These are phyloP conservation scores for Uronychia binucleata DNA, from an alignment of 73 alveolate genomes.

Conservation along the genomic window DNA sequence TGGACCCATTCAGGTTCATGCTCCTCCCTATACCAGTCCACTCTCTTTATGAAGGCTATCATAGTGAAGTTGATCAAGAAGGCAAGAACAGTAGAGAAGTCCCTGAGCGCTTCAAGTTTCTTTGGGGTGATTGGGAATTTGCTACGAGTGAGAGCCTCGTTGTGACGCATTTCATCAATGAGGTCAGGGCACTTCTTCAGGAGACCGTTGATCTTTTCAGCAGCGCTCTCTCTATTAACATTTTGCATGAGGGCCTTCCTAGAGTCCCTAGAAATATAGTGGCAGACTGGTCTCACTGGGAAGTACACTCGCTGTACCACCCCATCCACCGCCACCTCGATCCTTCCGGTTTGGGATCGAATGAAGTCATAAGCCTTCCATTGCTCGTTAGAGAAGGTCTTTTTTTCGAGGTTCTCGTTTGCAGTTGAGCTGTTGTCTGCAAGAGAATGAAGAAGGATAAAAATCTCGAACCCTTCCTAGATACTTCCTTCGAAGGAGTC, in stretches of 20 bases:
- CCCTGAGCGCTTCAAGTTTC: slow-evolving; percentile 31
- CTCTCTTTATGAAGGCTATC: slow-evolving; percentile 29
- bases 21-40: slow-evolving; percentile 1
- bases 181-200: slow-evolving; percentile 36
- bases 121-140: slow-evolving; percentile 39
- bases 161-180: slow-evolving; percentile 55
- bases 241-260: slow-evolving; percentile 16
- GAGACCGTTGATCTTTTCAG: slow-evolving; percentile 35
- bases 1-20: neutral
- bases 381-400: slow-evolving; percentile 25
- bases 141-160: slow-evolving; percentile 28
- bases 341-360: slow-evolving; percentile 49
- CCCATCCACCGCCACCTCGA: slow-evolving; percentile 23
- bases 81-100: slow-evolving; percentile 31
- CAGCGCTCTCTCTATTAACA: slow-evolving; percentile 49
- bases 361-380: slow-evolving; percentile 53
- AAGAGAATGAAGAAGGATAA: slow-evolving; percentile 25
- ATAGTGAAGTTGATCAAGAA: slow-evolving; percentile 27
- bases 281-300: slow-evolving; percentile 56
- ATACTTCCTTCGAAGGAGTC: slow-evolving; percentile 44
- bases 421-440: slow-evolving; percentile 29
- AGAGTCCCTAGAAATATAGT: slow-evolving; percentile 22
- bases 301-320: slow-evolving; percentile 42
- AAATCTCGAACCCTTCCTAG: slow-evolving; percentile 46
- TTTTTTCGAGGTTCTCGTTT: slow-evolving; percentile 26